phyloP scores from a whole-genome alignment of 768 basidiomycete species.

The Suillus luteus region DNA sequence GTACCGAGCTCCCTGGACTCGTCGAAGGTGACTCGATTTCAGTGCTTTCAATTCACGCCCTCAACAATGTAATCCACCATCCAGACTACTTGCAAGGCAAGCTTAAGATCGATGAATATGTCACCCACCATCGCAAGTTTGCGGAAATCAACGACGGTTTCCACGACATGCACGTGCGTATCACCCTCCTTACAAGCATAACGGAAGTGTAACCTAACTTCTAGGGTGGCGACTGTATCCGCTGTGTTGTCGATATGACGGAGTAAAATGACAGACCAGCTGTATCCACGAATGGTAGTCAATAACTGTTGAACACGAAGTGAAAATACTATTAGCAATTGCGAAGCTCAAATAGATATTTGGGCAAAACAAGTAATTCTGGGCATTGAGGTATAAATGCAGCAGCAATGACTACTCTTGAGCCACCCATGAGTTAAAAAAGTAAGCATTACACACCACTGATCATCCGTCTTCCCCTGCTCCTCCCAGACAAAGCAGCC shows the following conservation, averaged over 20 bases:
- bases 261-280: conserved; percentile 9
- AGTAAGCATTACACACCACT: conserved; percentile 42
- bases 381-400: conserved; percentile 16
- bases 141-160: conserved; percentile 85
- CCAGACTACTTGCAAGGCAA: conserved; percentile 80
- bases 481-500: conserved; percentile 67
- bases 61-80: conserved; percentile 10
- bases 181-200: background rate
- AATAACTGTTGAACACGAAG: background rate
- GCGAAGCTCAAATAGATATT: background rate
- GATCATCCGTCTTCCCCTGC: conserved; percentile 44
- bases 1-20: conserved; percentile 92
- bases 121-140: conserved; percentile 81
- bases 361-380: conserved; percentile 6
- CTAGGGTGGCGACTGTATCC: conserved; percentile 85
- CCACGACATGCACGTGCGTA: conserved; percentile 93
- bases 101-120: conserved; percentile 93
- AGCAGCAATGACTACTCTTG: conserved; percentile 10
- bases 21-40: conserved; percentile 66
- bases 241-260: conserved; percentile 92
- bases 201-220: conserved; percentile 13
- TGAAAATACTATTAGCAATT: background rate
- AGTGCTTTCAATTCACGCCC: background rate
- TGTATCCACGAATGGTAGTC: conserved; percentile 6
- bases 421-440: conserved; percentile 11